These are phyloP conservation scores for Zasmidium angulare DNA, from an alignment of 2,329 filamentous ascomycete species.

Conservation along the genomic window DNA sequence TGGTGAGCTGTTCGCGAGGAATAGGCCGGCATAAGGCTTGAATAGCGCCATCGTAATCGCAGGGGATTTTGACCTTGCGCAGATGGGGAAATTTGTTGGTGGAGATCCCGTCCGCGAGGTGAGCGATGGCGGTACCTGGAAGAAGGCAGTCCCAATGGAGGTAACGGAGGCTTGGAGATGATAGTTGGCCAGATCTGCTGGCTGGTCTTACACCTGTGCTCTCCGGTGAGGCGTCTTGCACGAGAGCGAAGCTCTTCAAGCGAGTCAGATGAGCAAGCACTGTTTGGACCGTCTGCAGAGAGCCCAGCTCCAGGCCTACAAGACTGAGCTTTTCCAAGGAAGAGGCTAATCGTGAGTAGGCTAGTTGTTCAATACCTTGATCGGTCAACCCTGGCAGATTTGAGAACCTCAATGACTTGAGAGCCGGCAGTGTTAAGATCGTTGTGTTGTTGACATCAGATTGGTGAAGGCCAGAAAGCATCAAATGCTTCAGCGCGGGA, in stretches of 20 bases:
- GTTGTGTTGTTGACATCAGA: slow-evolving; percentile 57
- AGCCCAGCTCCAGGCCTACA: slow-evolving; percentile 55
- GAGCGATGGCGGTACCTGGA: slow-evolving; percentile 56
- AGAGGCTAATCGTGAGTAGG: slow-evolving; percentile 46
- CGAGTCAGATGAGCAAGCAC: slow-evolving; percentile 49
- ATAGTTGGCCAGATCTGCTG: slow-evolving; percentile 37
- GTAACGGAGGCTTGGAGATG: slow-evolving; percentile 49
- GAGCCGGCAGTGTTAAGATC: slow-evolving; percentile 52
- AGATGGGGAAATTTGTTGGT: slow-evolving; percentile 64
- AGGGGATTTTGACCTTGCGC: slow-evolving; percentile 60
- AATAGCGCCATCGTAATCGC: slow-evolving; percentile 68
- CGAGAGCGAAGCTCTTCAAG: slow-evolving; percentile 52
- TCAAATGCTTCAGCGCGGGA: slow-evolving; percentile 54
- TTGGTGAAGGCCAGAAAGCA: slow-evolving; percentile 54
- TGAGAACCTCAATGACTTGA: slow-evolving; percentile 57
- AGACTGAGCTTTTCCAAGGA: slow-evolving; percentile 51
- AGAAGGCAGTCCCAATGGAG: slow-evolving; percentile 64
- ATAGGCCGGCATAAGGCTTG: slow-evolving; percentile 68
- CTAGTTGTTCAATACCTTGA: slow-evolving; percentile 52
- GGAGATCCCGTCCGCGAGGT: slow-evolving; percentile 64
- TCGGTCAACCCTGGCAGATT: slow-evolving; percentile 57
- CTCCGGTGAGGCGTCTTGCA: slow-evolving; percentile 52
- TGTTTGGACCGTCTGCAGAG: slow-evolving; percentile 52
- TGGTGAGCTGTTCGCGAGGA: slow-evolving; percentile 54
- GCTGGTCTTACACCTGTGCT: slow-evolving; percentile 44